Conservation (phyloP, 768 basidiomycete species). For the Tylopilus subfusipes region DNA sequence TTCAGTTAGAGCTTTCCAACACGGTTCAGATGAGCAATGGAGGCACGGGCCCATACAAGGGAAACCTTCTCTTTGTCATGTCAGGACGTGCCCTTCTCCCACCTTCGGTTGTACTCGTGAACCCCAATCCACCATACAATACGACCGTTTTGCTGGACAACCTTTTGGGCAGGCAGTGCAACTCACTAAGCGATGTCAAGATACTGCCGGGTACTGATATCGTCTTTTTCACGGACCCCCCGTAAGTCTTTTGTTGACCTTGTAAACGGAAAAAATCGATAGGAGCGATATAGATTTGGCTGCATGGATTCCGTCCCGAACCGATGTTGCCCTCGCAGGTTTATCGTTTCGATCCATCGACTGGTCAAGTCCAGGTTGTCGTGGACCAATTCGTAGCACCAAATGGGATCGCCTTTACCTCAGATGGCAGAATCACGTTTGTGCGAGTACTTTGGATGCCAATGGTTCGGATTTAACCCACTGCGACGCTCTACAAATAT, state of each 20-base stretch:
- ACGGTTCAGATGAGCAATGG: conserved; percentile 69
- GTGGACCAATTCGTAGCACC: conserved; percentile 70
- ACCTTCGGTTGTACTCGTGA: conserved; percentile 61
- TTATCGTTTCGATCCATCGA: conserved; percentile 64
- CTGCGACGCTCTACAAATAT: conserved; percentile 3
- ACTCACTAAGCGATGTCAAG: conserved; percentile 78
- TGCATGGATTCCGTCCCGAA: conserved; percentile 60
- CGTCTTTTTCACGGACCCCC: conserved; percentile 74
- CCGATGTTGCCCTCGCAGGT: conserved; percentile 73
- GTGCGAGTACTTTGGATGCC: conserved; percentile 38
- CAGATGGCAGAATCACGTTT: conserved; percentile 61
- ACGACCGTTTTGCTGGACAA: conserved; percentile 72
- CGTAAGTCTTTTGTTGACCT: conserved; percentile 38
- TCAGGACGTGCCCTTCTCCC: conserved; percentile 64
- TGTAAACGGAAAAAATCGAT: not conserved
- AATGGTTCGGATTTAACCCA: not conserved
- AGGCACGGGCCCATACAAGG: conserved; percentile 60
- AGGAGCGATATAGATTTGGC: conserved; percentile 42
- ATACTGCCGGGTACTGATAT: conserved; percentile 63
- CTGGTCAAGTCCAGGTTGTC: conserved; percentile 62
- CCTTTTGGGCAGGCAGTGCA: conserved; percentile 78
- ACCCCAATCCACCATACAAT: conserved; percentile 62
- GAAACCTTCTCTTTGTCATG: conserved; percentile 56
- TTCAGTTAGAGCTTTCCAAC: conserved; percentile 55
- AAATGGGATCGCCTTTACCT: conserved; percentile 73